phyloP scores from a whole-genome alignment of 176 grass and related monocot genomes.

The Oryza longistaminata region DNA sequence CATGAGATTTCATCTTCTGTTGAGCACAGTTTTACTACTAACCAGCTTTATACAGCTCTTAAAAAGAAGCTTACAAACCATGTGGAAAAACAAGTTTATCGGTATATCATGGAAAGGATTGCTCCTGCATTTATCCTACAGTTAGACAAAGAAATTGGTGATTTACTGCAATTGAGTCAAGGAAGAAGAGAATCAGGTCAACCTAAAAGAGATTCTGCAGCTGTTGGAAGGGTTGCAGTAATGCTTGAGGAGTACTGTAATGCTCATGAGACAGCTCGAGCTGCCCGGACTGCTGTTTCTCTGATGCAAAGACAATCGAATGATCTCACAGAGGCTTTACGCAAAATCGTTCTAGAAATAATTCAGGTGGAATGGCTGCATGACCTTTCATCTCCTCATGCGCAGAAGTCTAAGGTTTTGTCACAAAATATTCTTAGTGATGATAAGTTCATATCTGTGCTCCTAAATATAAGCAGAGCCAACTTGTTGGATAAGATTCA shows the following conservation, averaged over 20 bases:
- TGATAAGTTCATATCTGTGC: constrained; percentile 66
- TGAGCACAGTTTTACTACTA: constrained; percentile 68
- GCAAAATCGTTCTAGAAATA: constrained; percentile 73
- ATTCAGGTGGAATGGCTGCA: constrained; percentile 88
- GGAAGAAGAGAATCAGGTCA: constrained; percentile 60
- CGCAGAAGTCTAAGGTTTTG: constrained; percentile 58
- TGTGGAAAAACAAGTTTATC: constrained; percentile 67
- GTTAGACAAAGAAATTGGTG: constrained; percentile 72
- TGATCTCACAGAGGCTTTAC: constrained; percentile 76
- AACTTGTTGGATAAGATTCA: constrained; percentile 89
- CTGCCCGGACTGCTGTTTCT: constrained; percentile 72
- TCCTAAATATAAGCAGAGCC: constrained; percentile 71
- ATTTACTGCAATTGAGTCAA: constrained; percentile 56
- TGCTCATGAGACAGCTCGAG: constrained; percentile 81
- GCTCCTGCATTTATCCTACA: constrained; percentile 55
- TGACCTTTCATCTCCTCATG: constrained; percentile 70
- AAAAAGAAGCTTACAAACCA: constrained; percentile 77
- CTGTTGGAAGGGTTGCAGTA: constrained; percentile 59
- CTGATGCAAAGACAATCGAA: constrained; percentile 81
- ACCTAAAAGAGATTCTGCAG: constrained; percentile 51
- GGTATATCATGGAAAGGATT: constrained; percentile 69
- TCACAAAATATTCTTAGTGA: constrained; percentile 77
- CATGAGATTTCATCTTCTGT: constrained; percentile 87
- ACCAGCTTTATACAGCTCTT: constrained; percentile 75
- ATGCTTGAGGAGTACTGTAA: constrained; percentile 95